Conservation (phyloP, 1,284 basidiomycete genomes). For the Anthracocystis walkeri region DNA sequence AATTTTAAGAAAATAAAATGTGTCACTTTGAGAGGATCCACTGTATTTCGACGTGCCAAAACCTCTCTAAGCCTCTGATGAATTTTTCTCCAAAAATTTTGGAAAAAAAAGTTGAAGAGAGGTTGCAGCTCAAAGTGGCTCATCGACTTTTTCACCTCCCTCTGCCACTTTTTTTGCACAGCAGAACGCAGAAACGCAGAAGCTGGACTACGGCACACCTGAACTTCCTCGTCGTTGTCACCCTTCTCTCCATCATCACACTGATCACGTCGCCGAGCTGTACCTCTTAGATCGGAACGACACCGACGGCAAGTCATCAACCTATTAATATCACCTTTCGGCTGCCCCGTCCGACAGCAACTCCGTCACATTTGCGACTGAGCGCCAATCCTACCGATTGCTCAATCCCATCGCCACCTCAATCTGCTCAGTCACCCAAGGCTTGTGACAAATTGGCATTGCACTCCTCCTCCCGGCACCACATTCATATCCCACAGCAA, state of each 20-base stretch:
- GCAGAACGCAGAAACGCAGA: background rate
- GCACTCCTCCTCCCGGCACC: background rate
- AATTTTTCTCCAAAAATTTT: conserved; percentile 13
- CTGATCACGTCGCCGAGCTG: conserved; percentile 13
- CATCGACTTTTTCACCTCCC: too few species aligned
- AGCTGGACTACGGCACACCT: too few species aligned
- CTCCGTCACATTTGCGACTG: background rate
- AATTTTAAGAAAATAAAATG: too few species aligned
- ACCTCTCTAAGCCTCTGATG: background rate
- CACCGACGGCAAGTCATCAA: conserved; percentile 4
- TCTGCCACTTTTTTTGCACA: background rate
- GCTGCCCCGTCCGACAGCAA: background rate
- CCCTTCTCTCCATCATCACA: conserved; percentile 9
- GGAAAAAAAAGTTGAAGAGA: background rate
- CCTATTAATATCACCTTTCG: background rate
- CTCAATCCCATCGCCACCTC: conserved; percentile 2
- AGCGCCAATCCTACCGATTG: background rate
- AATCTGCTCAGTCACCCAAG: background rate
- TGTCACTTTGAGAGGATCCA: too few species aligned
- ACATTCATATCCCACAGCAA: conserved; percentile 4
- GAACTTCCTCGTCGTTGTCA: background rate
- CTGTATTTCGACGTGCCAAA: too few species aligned
- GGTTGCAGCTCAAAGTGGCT: background rate
- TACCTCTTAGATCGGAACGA: conserved; percentile 9
- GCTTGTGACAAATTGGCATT: background rate